phyloP scores from a whole-genome alignment of 192 early-diverging fungal species.

The Spinellus fusiger region DNA sequence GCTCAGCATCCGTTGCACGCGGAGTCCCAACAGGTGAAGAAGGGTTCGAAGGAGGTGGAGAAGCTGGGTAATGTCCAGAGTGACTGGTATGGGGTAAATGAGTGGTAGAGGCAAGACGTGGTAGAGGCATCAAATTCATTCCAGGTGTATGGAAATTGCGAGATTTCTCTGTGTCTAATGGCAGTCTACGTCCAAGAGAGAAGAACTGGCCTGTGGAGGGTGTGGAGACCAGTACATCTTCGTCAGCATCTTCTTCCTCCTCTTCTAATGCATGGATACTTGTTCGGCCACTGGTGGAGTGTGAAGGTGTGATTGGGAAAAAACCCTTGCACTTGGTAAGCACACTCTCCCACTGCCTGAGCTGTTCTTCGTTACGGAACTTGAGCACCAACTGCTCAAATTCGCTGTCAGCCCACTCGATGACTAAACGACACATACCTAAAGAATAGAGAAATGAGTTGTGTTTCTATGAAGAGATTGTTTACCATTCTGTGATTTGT shows the following conservation, averaged over 20 bases:
- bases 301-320: constrained; percentile 25
- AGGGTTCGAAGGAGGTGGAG: constrained; percentile 52
- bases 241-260: constrained; percentile 32
- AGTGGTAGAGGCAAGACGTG: constrained; percentile 2
- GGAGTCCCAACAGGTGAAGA: constrained; percentile 45
- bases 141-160: constrained; percentile 19
- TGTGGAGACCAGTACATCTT: not conserved
- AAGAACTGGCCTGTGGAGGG: not conserved
- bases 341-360: constrained; percentile 75
- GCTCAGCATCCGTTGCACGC: constrained; percentile 21
- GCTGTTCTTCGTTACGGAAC: constrained; percentile 83
- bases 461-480: not conserved
- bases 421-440: too few species aligned
- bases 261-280: not conserved
- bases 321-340: constrained; percentile 58
- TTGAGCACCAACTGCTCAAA: too few species aligned
- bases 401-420: too few species aligned
- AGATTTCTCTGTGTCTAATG: not conserved
- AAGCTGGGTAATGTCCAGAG: constrained; percentile 40
- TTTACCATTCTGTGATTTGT: not conserved
- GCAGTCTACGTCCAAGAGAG: not conserved
- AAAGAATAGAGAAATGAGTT: too few species aligned
- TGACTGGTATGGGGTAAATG: not conserved
- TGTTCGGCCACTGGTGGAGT: constrained; percentile 5
- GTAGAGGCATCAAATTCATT: constrained; percentile 29